phyloP scores from a whole-genome alignment of 257 asterid genomes.

The Nicotiana benthamiana region DNA sequence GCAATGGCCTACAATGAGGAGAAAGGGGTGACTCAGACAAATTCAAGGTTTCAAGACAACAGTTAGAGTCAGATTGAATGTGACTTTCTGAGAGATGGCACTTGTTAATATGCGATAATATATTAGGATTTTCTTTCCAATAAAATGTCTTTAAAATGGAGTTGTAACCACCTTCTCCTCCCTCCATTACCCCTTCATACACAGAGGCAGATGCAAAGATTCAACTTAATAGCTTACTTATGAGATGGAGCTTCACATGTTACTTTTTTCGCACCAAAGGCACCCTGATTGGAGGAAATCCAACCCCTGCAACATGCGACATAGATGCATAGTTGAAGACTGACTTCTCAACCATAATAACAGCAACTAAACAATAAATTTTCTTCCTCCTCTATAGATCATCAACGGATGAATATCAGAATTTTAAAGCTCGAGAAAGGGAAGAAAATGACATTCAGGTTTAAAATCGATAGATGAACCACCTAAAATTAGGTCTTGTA shows the following conservation, averaged over 20 bases:
- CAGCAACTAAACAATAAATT: constrained; percentile 9
- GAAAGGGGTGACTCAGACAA: background rate
- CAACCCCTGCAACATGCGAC: constrained; percentile 82
- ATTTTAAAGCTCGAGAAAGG: background rate
- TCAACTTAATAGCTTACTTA: constrained; percentile 68
- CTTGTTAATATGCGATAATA: background rate
- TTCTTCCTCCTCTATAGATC: background rate
- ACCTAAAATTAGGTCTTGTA: background rate
- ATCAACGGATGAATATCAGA: constrained; percentile 5
- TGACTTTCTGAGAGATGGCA: background rate
- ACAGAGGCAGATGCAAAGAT: constrained; percentile 39
- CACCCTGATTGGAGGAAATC: constrained; percentile 46
- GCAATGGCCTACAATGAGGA: background rate
- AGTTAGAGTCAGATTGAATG: background rate
- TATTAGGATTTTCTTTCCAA: background rate
- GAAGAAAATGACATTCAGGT: background rate
- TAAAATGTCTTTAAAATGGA: background rate
- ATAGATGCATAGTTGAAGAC: constrained; percentile 57
- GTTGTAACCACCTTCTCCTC: constrained; percentile 10
- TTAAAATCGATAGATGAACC: background rate
- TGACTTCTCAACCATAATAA: constrained; percentile 28
- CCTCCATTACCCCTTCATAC: constrained; percentile 16
- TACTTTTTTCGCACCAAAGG: constrained; percentile 50
- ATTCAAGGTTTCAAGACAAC: background rate
- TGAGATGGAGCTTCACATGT: constrained; percentile 58